Base-by-base conservation (phyloP, 2,329 filamentous ascomycete genomes). In the Chaetomium strumarium region DNA sequence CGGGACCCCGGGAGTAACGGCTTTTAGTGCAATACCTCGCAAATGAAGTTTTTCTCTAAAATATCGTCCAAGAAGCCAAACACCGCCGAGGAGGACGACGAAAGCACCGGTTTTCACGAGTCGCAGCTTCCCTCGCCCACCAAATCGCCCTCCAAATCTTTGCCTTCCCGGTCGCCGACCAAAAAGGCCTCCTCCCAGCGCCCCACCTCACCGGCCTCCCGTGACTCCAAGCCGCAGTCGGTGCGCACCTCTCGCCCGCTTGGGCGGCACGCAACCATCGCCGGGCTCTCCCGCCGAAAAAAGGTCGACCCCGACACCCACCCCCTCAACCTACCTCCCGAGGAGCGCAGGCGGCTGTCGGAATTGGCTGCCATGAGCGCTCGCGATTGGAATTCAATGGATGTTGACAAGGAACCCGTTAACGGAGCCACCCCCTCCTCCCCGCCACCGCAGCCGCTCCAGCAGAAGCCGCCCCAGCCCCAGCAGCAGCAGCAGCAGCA, bases 291-390 rank as follows among this genome's bases (percentile, higher is more conserved):
- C 33, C 74, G 58, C 45, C 56, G 78, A 58, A 72, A 71, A 62
- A 81, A 81, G 67, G 70, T 75, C 65, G 84, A 88, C 66, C 76
- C 77, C 58, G 81, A 92, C 67, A 86, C 83, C 2, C 91, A 96
- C 69, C 92, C 92, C 37, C 79, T 96, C 48, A 96, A 96, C 66
- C 81, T 95, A 19, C 90, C 86, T 2, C 90, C 90, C 43, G 90
- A 96, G 74, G 85, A 96, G 77, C 81, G 90, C 64, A 86, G 88
- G 69, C 83, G 88, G 57, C 72, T 88, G 53, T 89, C 85, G 45
- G 78, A 78, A 61, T 77, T 90, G 57, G 85, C 84, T 58, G 77
- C 67, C 63, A 78, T 81, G 79, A 83, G 73, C 62, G 75, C 76
- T 58, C 74, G 80, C 62, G 75, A 76, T 58, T 74, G 80, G 58